Conservation (phyloP, 2,329 filamentous ascomycete genomes). For the Lachnellula suecica region DNA sequence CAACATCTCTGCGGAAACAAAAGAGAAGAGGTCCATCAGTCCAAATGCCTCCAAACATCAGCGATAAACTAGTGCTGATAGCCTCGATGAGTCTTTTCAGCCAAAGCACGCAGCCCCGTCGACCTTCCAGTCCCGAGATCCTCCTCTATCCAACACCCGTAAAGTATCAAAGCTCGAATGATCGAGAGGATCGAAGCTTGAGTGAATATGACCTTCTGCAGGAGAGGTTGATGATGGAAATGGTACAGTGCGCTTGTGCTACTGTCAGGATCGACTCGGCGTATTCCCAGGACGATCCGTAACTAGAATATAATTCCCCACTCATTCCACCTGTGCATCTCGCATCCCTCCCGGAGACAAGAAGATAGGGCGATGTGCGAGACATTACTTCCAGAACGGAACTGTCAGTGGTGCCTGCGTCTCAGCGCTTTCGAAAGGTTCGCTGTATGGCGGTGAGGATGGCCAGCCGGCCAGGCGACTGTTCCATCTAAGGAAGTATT, state of each 20-base stretch:
- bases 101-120: neutral
- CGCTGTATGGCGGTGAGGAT: neutral
- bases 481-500: neutral
- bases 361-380: neutral
- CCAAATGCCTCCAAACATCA: neutral
- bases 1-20: neutral
- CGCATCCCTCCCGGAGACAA: neutral
- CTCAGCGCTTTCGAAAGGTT: neutral
- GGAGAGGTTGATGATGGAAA: neutral
- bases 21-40: neutral
- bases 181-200: too few species aligned
- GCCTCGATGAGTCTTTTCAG: neutral
- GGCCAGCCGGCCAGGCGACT: neutral
- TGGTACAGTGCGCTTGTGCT: neutral
- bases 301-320: too few species aligned
- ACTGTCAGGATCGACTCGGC: neutral
- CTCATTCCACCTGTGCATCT: too few species aligned
- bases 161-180: neutral
- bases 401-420: neutral
- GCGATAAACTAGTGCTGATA: neutral
- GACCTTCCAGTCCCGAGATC: neutral
- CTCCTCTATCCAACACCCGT: neutral
- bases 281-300: neutral
- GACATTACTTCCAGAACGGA: neutral
- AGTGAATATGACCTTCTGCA: neutral